Evolutionary conservation across 2,329 filamentous ascomycete species (phyloP).

Genomic region (Claviceps africana): DNA sequence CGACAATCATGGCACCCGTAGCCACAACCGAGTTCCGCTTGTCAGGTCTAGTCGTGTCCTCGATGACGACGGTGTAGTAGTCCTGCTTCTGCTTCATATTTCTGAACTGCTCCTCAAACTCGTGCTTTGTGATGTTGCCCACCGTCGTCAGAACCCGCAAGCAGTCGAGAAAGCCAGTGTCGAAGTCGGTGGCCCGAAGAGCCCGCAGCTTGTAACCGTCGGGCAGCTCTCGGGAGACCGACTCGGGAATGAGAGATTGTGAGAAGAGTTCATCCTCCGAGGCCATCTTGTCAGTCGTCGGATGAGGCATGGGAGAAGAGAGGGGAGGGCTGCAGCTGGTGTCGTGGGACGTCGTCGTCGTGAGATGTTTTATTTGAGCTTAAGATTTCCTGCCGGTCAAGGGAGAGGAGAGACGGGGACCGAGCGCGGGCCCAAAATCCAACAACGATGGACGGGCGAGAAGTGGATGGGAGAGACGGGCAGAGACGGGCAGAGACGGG

Average conservation of each 20-base stretch:
- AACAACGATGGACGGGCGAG: too few species aligned
- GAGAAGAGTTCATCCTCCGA: slow-evolving; percentile 57
- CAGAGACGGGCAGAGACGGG: too few species aligned
- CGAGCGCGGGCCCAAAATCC: too few species aligned
- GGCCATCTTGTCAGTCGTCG: slow-evolving; percentile 6
- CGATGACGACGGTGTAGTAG: slow-evolving; percentile 79
- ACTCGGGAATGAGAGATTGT: slow-evolving; percentile 59
- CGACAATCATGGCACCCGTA: slow-evolving; percentile 78
- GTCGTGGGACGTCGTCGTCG: not conserved
- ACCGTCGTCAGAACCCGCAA: slow-evolving; percentile 85
- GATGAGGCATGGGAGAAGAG: slow-evolving; percentile 3
- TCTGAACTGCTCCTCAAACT: slow-evolving; percentile 68
- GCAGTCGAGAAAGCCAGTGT: slow-evolving; percentile 76
- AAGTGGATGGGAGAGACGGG: too few species aligned
- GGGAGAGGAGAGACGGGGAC: too few species aligned
- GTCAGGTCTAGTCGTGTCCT: slow-evolving; percentile 46
- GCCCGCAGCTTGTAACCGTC: slow-evolving; percentile 72
- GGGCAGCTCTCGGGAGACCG: slow-evolving; percentile 59
- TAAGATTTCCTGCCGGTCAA: too few species aligned
- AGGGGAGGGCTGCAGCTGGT: not conserved
- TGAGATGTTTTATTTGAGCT: not conserved
- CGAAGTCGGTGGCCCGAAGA: slow-evolving; percentile 63
- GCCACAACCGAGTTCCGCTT: slow-evolving; percentile 58
- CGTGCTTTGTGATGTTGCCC: slow-evolving; percentile 63
- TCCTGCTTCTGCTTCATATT: slow-evolving; percentile 63